Evolutionary conservation across 208 protist species (phyloP).

Genomic region (Herpetomonas tarakana): DNA sequence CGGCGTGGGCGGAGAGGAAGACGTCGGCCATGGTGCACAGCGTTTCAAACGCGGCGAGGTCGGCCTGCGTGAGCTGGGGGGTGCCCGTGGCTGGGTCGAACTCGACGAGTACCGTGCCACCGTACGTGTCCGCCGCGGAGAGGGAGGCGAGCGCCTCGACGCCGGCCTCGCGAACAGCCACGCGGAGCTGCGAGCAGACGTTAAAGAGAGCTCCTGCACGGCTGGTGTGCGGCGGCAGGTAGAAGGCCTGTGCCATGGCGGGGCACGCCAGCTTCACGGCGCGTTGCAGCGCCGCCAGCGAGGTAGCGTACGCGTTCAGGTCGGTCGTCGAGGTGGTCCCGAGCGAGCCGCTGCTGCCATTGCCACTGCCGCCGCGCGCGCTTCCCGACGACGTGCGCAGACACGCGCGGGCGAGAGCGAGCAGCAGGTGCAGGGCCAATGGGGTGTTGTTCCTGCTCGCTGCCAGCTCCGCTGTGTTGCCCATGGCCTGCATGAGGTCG

Average conservation of each 20-base stretch:
- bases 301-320: neutral
- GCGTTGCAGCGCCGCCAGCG: conserved; percentile 36
- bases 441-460: conserved; percentile 37
- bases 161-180: conserved; percentile 14
- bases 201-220: conserved; percentile 35
- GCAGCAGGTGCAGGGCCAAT: conserved; percentile 56
- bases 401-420: conserved; percentile 24
- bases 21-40: conserved; percentile 67
- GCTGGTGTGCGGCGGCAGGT: conserved; percentile 35
- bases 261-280: conserved; percentile 60
- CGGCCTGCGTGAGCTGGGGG: conserved; percentile 14
- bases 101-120: neutral
- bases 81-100: conserved; percentile 1
- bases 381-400: conserved; percentile 19
- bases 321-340: neutral
- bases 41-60: conserved; percentile 15
- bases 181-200: conserved; percentile 35
- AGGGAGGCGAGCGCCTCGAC: conserved; percentile 2
- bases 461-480: conserved; percentile 47
- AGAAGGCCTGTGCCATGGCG: conserved; percentile 54
- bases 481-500: conserved; percentile 58
- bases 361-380: conserved; percentile 12
- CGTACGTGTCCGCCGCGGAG: neutral
- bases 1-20: conserved; percentile 26
- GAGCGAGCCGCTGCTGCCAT: neutral